A percentile compares a stretch with the other conserved stretches of the same genome.
Evolutionary conservation across 345 rosid species (phyloP).

Genomic region (Conringia planisiliqua): DNA sequence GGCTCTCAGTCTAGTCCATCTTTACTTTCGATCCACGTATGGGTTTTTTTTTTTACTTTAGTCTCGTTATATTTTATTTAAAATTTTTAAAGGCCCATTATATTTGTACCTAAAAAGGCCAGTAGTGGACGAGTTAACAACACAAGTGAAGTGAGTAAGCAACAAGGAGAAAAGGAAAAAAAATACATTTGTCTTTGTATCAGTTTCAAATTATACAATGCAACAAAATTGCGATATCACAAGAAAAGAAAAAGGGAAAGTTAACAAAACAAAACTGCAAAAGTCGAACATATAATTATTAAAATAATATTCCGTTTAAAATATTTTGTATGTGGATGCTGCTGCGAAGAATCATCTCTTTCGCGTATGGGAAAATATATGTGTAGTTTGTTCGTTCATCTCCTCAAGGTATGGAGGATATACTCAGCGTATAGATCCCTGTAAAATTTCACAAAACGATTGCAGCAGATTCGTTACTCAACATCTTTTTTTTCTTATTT

Average conservation of each 20-base stretch:
- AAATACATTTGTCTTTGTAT: not conserved
- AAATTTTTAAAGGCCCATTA: not conserved
- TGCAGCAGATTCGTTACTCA: not conserved
- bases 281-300: not conserved
- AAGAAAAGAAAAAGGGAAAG: not conserved
- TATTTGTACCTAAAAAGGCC: conserved; percentile 6
- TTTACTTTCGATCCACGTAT: not conserved
- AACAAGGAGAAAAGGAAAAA: not conserved
- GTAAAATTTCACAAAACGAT: conserved; percentile 18
- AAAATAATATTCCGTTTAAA: not conserved
- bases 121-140: not conserved
- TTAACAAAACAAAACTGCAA: not conserved
- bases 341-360: not conserved
- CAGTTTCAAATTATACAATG: conserved; percentile 12
- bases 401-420: conserved; percentile 71
- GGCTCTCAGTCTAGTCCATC: not conserved
- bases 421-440: conserved; percentile 93
- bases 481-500: not conserved
- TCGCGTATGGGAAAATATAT: not conserved
- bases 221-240: conserved; percentile 18
- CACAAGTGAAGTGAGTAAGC: not conserved
- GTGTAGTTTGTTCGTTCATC: conserved; percentile 34
- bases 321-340: not conserved
- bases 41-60: not conserved
- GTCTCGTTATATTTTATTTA: not conserved